These are phyloP conservation scores for Hevea brasiliensis DNA, from an alignment of 345 rosid genomes.

Conservation along the genomic window DNA sequence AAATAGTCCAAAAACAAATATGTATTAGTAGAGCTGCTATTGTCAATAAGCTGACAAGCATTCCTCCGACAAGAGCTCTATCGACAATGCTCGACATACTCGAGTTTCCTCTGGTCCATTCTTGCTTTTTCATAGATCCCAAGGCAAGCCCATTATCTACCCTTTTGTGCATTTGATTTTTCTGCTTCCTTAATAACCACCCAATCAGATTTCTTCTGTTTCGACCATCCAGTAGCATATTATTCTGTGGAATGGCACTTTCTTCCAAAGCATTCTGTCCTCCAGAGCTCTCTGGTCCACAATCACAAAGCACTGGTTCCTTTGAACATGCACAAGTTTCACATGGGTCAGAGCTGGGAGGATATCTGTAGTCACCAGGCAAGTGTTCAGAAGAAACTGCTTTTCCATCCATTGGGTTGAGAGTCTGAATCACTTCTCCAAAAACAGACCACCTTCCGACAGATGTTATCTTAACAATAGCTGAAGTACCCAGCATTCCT, in stretches of 20 bases:
- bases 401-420: constrained; percentile 30
- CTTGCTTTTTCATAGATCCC: constrained; percentile 34
- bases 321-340: constrained; percentile 45
- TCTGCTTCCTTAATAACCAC: constrained; percentile 53
- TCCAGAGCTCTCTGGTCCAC: constrained; percentile 55
- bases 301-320: constrained; percentile 40
- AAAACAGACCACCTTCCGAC: constrained; percentile 95
- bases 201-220: constrained; percentile 38
- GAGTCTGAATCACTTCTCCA: constrained; percentile 68
- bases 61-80: constrained; percentile 64
- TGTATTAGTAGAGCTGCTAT: constrained; percentile 47
- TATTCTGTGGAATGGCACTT: constrained; percentile 16
- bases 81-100: constrained; percentile 51
- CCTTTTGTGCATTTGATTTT: constrained; percentile 25
- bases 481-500: constrained; percentile 70
- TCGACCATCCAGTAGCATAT: constrained; percentile 30
- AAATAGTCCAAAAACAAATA: constrained; percentile 39
- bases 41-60: constrained; percentile 54
- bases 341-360: constrained; percentile 31
- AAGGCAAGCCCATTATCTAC: constrained; percentile 21
- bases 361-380: constrained; percentile 29
- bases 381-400: constrained; percentile 20
- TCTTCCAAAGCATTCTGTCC: constrained; percentile 28
- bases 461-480: constrained; percentile 79
- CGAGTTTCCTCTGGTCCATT: constrained; percentile 19